Evolutionary conservation across 2,329 filamentous ascomycete genomes (phyloP), one percentile per base, ranked within the genome.

Genomic region (Exophiala xenobiotica): DNA sequence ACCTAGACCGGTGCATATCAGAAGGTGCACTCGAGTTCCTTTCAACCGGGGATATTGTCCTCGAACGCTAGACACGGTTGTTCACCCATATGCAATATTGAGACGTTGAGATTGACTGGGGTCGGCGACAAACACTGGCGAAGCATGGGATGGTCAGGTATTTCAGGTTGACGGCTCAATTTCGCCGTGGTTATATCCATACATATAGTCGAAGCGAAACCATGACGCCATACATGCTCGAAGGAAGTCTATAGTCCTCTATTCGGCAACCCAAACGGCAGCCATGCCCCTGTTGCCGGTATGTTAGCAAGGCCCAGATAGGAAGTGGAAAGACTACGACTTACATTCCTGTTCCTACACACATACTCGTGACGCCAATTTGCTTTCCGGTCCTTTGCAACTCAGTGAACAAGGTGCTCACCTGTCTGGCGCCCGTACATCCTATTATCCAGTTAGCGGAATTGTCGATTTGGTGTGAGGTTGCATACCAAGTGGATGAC

Each of bases 291-390:
- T 57, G 18, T 40, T 29, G n/a, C n/a, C 33, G 20, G 19, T 12
- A 51, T 29, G 27, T 50, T 41, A 46, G 49, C 37, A 14, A 47
- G 31, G 24, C 22, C 12, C 39, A n/a, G 20, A 31, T 19, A 31
- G 11, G 29, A 39, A 39, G n/a, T n/a, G n/a, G n/a, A n/a, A n/a
- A n/a, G 12, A 35, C 3, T 16, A 35, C 7, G 6, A 54, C 54
- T 57, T 39, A 57, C 93, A 97, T 97, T 46, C 90, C 92, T 2
- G 92, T 97, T 45, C 92, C 93, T 43, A 97, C 76, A 69, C 93
- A 99, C 93, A 97, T 97, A 70, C 87, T 92, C 23, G 90, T 96
- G 35, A 96, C 83, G 45, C 93, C 93, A 56, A 97, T 75, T 79
- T 87, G 88, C 79, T 93, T 80, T 52, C 85, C 83, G 47, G 83